Conservation (phyloP, 768 basidiomycete genomes). For the Astraeus odoratus region DNA sequence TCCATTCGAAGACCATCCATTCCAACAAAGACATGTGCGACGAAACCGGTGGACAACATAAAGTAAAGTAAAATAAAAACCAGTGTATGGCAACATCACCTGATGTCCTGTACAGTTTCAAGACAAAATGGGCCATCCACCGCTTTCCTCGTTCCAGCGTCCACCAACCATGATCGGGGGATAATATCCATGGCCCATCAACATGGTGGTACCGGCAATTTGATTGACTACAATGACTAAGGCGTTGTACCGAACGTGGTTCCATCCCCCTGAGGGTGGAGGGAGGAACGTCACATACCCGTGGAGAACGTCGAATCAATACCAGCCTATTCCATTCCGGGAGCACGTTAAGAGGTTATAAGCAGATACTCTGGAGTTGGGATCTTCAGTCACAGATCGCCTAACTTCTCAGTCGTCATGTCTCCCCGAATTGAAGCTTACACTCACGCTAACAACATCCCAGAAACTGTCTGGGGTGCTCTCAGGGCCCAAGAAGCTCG, state of each 20-base stretch:
- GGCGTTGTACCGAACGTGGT: constrained; percentile 4
- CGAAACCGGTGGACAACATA: too few relatives aligned
- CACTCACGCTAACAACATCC: constrained; percentile 12
- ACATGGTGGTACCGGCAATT: neutral
- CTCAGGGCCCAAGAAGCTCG: constrained; percentile 24
- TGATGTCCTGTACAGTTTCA: neutral
- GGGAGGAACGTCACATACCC: too few relatives aligned
- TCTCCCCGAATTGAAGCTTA: constrained; percentile 5
- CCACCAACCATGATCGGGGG: neutral
- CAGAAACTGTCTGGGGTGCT: constrained; percentile 21
- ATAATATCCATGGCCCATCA: neutral
- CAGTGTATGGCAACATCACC: neutral
- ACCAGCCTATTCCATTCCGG: too few relatives aligned
- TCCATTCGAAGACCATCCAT: too few relatives aligned
- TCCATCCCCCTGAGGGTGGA: neutral
- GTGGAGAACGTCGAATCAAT: too few relatives aligned
- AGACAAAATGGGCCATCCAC: neutral
- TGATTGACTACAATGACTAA: neutral
- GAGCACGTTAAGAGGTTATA: too few relatives aligned
- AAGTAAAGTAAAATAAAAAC: neutral
- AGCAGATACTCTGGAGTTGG: too few relatives aligned
- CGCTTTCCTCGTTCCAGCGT: neutral
- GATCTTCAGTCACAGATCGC: too few relatives aligned
- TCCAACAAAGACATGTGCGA: too few relatives aligned
- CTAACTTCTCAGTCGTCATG: constrained; percentile 16